A percentile compares a stretch with the other conserved stretches of the same genome.
These are phyloP conservation scores for Rhytidiadelphus loreus DNA, from an alignment of 225 moss, liverwort and hornwort species.

Conservation along the genomic window DNA sequence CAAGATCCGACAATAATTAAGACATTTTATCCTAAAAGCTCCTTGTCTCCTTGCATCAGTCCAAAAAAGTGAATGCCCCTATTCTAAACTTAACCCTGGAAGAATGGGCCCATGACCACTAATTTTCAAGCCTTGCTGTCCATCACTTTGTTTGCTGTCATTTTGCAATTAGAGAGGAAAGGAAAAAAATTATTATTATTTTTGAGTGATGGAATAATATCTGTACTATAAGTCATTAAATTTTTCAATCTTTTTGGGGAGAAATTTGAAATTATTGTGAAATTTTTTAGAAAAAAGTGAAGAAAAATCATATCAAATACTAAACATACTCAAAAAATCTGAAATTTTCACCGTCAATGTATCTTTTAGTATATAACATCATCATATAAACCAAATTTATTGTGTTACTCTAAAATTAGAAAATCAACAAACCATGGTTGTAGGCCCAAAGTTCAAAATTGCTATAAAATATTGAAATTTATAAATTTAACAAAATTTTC, in stretches of 20 bases:
- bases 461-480: neutral
- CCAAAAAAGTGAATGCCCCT: neutral
- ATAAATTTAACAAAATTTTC: neutral
- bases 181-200: neutral
- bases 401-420: fast-evolving
- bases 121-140: neutral
- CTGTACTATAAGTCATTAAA: neutral
- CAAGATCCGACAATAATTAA: neutral
- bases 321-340: fast-evolving
- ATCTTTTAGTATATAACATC: fast-evolving
- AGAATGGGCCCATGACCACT: neutral
- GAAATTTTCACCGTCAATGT: neutral
- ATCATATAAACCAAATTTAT: neutral
- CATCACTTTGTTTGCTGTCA: neutral
- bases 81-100: neutral
- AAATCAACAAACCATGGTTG: neutral
- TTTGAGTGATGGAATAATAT: neutral
- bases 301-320: neutral
- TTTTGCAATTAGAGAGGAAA: neutral
- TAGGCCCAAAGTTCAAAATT: neutral
- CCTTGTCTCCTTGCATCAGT: neutral
- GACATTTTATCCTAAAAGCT: neutral
- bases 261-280: neutral
- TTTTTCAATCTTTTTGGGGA: neutral
- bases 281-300: neutral